These are phyloP conservation scores for Apiotrichum brassicae DNA, from an alignment of 1,284 basidiomycete species.

Conservation along the genomic window DNA sequence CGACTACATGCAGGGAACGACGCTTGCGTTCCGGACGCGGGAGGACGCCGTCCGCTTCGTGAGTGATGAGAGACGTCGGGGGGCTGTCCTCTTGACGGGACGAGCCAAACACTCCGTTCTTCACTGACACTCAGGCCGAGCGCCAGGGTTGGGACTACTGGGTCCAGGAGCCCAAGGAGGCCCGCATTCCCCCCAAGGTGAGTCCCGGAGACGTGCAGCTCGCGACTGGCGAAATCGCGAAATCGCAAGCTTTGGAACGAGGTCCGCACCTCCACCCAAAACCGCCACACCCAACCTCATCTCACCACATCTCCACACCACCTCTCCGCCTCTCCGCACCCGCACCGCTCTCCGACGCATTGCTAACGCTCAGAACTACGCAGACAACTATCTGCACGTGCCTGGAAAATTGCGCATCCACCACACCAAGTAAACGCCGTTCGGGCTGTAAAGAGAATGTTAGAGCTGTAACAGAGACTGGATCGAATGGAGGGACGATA, in stretches of 20 bases:
- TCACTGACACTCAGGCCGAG: slow-evolving; percentile 31
- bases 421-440: slow-evolving; percentile 75
- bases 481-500: no score
- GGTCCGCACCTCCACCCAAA: no score
- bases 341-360: neutral
- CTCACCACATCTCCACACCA: neutral
- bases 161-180: slow-evolving; percentile 63
- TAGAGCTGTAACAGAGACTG: neutral
- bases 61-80: slow-evolving; percentile 12
- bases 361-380: slow-evolving; percentile 18
- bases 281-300: neutral
- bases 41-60: slow-evolving; percentile 87
- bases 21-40: slow-evolving; percentile 77
- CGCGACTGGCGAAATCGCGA: no score
- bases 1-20: slow-evolving; percentile 94
- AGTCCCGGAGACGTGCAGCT: slow-evolving; percentile 47
- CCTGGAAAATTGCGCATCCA: slow-evolving; percentile 74
- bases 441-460: neutral
- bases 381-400: slow-evolving; percentile 81
- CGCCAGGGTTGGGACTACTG: slow-evolving; percentile 49
- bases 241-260: no score
- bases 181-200: slow-evolving; percentile 70
- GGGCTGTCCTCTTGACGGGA: no score
- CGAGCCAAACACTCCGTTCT: no score
- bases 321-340: neutral